Evolutionary conservation across 2,329 filamentous ascomycete genomes (phyloP).

Genomic region (Clonostachys rhizophaga): DNA sequence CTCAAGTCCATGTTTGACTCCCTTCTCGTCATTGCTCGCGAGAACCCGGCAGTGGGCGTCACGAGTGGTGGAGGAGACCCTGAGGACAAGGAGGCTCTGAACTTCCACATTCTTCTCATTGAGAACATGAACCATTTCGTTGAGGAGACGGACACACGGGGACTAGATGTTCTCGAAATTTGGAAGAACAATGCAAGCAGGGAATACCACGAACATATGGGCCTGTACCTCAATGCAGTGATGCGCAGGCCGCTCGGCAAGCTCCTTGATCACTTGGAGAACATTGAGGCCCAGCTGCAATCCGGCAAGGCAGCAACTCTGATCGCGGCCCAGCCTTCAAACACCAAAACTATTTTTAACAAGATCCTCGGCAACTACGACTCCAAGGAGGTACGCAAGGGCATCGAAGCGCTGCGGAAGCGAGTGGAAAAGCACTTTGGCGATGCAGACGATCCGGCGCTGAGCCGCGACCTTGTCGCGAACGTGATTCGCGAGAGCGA

Average conservation of each 20-base stretch:
- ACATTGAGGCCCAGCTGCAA: slow-evolving; percentile 69
- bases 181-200: slow-evolving; percentile 76
- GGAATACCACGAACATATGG: slow-evolving; percentile 84
- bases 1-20: slow-evolving; percentile 97
- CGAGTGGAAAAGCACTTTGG: slow-evolving; percentile 97
- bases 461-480: slow-evolving; percentile 53
- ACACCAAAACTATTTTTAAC: slow-evolving; percentile 78
- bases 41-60: slow-evolving; percentile 51
- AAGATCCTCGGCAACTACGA: slow-evolving; percentile 81
- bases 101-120: slow-evolving; percentile 95
- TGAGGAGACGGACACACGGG: slow-evolving; percentile 78
- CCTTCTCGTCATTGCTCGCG: slow-evolving; percentile 84
- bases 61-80: slow-evolving; percentile 43
- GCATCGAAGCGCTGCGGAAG: slow-evolving; percentile 85
- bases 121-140: slow-evolving; percentile 99
- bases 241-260: slow-evolving; percentile 87
- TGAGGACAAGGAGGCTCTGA: slow-evolving; percentile 94
- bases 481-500: slow-evolving; percentile 59
- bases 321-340: slow-evolving; percentile 77
- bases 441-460: slow-evolving; percentile 71
- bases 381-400: slow-evolving; percentile 78
- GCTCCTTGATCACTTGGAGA: slow-evolving; percentile 86
- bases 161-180: slow-evolving; percentile 71
- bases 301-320: slow-evolving; percentile 53
- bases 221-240: slow-evolving; percentile 80